Conservation (phyloP, 179 eudicot genomes). For the Amaranthus tricolor region DNA sequence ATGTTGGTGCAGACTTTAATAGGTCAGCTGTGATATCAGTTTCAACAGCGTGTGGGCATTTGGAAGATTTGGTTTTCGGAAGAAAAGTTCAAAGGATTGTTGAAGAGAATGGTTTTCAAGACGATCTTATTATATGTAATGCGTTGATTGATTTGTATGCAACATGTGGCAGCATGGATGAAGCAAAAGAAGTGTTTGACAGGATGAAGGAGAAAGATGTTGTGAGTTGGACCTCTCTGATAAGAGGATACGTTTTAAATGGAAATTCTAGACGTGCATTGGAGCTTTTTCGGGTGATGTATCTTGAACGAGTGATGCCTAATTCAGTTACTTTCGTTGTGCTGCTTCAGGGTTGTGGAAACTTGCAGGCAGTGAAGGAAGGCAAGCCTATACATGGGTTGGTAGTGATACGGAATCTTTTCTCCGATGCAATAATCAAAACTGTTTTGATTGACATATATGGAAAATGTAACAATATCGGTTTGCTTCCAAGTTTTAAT, state of each 20-base stretch:
- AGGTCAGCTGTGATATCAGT: constrained; percentile 46
- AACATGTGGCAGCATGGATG: constrained; percentile 53
- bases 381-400: constrained; percentile 71
- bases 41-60: constrained; percentile 54
- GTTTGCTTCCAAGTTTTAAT: constrained; percentile 38
- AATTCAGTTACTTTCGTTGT: constrained; percentile 52
- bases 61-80: constrained; percentile 45
- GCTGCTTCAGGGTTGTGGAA: constrained; percentile 50
- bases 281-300: constrained; percentile 42
- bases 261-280: constrained; percentile 40
- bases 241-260: constrained; percentile 46
- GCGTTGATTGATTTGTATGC: constrained; percentile 69
- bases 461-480: constrained; percentile 48
- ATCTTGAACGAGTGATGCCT: constrained; percentile 47
- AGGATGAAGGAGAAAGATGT: constrained; percentile 52
- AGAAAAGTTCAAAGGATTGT: constrained; percentile 44
- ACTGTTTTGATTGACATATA: constrained; percentile 72
- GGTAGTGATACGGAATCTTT: constrained; percentile 45
- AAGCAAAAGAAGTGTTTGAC: constrained; percentile 45
- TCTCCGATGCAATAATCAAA: constrained; percentile 48
- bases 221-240: constrained; percentile 66
- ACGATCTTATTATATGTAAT: constrained; percentile 39
- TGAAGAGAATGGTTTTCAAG: constrained; percentile 37
- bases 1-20: constrained; percentile 33
- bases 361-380: constrained; percentile 30